A percentile compares a stretch with the other conserved stretches of the same genome.
Evolutionary conservation across 1,284 basidiomycete species (phyloP).

Genomic region (Ceratobasidium sp.): DNA sequence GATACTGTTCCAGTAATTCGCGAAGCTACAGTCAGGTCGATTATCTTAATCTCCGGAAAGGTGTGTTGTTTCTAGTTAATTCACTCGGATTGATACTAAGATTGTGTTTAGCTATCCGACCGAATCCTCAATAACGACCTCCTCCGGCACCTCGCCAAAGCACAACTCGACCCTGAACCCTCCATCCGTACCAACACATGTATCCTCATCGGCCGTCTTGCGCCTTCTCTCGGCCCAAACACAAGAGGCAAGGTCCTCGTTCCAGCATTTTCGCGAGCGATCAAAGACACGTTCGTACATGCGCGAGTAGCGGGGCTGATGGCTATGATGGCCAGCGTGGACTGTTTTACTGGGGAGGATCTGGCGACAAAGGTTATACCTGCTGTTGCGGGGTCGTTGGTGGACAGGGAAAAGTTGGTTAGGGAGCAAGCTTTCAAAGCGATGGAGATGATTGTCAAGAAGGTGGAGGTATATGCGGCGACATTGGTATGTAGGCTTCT

Average conservation of each 20-base stretch:
- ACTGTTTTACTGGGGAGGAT: constrained; percentile 89
- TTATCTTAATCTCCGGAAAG: constrained; percentile 86
- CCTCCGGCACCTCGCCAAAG: constrained; percentile 89
- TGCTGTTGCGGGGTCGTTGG: constrained; percentile 77
- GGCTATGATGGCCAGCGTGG: constrained; percentile 95
- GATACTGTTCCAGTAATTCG: constrained; percentile 94
- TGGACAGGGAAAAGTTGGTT: constrained; percentile 95
- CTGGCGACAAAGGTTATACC: constrained; percentile 91
- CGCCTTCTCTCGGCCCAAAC: constrained; percentile 83
- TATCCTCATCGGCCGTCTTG: constrained; percentile 92
- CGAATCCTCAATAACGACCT: constrained; percentile 97
- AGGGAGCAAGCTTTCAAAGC: constrained; percentile 95
- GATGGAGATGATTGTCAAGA: constrained; percentile 85
- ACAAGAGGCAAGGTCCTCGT: constrained; percentile 96
- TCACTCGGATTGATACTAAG: background rate
- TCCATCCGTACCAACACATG: constrained; percentile 98
- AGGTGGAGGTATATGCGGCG: constrained; percentile 79
- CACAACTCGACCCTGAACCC: constrained; percentile 91
- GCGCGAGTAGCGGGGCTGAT: constrained; percentile 94
- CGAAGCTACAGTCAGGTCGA: constrained; percentile 92
- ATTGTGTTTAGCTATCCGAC: constrained; percentile 73
- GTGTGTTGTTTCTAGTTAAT: constrained; percentile 55
- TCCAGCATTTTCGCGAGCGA: constrained; percentile 89
- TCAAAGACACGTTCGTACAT: constrained; percentile 94
- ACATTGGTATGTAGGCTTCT: constrained; percentile 70